Percentiles rank a stretch among this genome's conserved stretches.
Evolutionary conservation across 371 early-diverging fungal species (phyloP).

Genomic region (Circinella umbellata): DNA sequence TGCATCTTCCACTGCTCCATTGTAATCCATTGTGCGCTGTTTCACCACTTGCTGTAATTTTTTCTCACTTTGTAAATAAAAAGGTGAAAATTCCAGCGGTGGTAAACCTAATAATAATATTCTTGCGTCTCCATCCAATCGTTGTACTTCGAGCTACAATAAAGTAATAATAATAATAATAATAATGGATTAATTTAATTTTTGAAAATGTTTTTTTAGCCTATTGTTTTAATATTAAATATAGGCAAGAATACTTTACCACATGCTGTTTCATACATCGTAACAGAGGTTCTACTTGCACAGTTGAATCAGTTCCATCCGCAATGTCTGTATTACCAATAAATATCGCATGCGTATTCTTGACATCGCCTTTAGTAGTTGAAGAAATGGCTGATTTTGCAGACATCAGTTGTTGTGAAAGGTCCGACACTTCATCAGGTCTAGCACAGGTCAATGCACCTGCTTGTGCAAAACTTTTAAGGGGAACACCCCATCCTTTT

Average conservation of each 20-base stretch:
- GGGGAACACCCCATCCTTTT: conserved; percentile 28
- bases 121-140: conserved; percentile 23
- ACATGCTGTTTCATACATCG: conserved; percentile 21
- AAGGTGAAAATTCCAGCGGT: conserved; percentile 50
- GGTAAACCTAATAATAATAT: conserved; percentile 42
- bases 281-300: conserved; percentile 7
- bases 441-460: conserved; percentile 32
- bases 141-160: conserved; percentile 24
- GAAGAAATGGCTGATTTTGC: conserved; percentile 15
- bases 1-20: conserved; percentile 42
- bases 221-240: no score
- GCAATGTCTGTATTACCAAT: conserved; percentile 39
- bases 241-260: conserved; percentile 6
- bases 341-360: conserved; percentile 36
- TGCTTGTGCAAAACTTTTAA: conserved; percentile 33
- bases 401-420: conserved; percentile 7
- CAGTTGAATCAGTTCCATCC: conserved; percentile 1
- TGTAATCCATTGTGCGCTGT: conserved; percentile 34
- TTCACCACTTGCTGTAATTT: conserved; percentile 25
- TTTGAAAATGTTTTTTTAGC: no score
- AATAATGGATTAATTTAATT: background rate
- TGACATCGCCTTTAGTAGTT: conserved; percentile 1
- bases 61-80: conserved; percentile 16
- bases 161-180: background rate
- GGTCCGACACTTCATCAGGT: conserved; percentile 13